Evolutionary conservation across 139 green algal genomes (phyloP), one percentile per base, ranked within the genome.

Genomic region (Yamagishiella unicocca): DNA sequence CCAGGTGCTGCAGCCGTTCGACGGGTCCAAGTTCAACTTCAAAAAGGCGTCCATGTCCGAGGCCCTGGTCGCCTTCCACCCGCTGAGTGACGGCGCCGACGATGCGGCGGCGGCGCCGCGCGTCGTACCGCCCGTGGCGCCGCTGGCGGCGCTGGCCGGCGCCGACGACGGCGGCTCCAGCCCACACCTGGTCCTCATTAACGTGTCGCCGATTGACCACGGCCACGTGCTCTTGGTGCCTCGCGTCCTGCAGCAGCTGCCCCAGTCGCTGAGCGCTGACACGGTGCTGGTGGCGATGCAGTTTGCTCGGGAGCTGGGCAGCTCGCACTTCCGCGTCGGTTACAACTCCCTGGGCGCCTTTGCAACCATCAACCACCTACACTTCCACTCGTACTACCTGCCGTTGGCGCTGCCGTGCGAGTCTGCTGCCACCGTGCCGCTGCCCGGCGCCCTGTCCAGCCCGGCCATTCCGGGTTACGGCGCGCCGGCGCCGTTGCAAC

Each of bases 311-410:
- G 95, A 99, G 89, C 90, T 93, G 25, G 91, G 94, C 91, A 99
- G 98, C 90, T 94, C 95, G n/a, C 96, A 96, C 91, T 97, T 99
- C 81, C 91, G 97, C 9, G 90, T 99, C 17, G 96, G 96, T 54
- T 99, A 96, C 94, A 99, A 99, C 91, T 97, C 94, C 0, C 93
- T 99, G 62, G 98, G 98, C 33, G 98, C 98, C 7, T 99, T 98
- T 73, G 98, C 95, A 66, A 99, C 98, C 62, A 98, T 99, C 93
- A 99, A 99, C 94, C 98, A 99, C 88, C 95, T 99, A 68, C 98
- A 99, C 93, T 99, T 99, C 92, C 98, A 99, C 93, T 95, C 93
- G 5, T 99, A 99, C 90, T 98, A 98, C 89, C 90, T 99, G 38
- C 82, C 90, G 12, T 79, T 89, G 0, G 90, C 95, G 2, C 96